Base-by-base conservation (phyloP, 2,329 filamentous ascomycete species). In the Penicillium digitatum region DNA sequence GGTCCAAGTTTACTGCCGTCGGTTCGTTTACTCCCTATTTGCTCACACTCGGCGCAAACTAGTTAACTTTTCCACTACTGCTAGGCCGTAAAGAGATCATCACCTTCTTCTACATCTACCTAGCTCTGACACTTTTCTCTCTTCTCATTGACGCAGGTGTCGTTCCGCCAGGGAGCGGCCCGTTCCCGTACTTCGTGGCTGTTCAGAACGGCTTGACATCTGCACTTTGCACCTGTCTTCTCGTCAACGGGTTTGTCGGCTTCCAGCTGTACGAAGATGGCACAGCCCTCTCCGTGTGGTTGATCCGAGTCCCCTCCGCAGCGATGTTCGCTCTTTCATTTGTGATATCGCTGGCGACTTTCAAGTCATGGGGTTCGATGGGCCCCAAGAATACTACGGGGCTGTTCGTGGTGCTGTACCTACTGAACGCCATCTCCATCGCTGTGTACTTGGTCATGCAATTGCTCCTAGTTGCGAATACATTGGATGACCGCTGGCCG, bases 181-280 rank as follows among this genome's bases (percentile, higher is more conserved):
- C 90, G 0, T 96, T 92, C 67, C 88, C 92, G 0, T 99, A 96
- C 79, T 96, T 99, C 69, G 88, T 90, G 61, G 89, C 91, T 11
- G 84, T 88, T 6, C 94, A 99, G 68, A 87, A 87, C 60, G 94
- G 93, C 14, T 79, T 99, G 50, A 80, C 86, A 22, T 96, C 90
- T 34, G 90, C 94, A 0, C 82, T 95, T 27, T 87, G 94, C 71
- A 93, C 90, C 26, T 95, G 88, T 72, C 80, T 99, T 53, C 79
- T 97, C 66, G 92, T 99, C 79, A 97, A 97, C 73, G 94, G 94
- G 40, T 99, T 99, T 69, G 93, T 99, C 51, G 94, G 94, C 32
- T 99, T 99, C 75, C 94, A 97, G 75, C 81, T 99, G 12, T 99
- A 99, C 73, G 94, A 99, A 75, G 94, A 99, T 68, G 94, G 94